phyloP scores from a whole-genome alignment of 2,329 filamentous ascomycete species.

The Coniochaeta prunicola region DNA sequence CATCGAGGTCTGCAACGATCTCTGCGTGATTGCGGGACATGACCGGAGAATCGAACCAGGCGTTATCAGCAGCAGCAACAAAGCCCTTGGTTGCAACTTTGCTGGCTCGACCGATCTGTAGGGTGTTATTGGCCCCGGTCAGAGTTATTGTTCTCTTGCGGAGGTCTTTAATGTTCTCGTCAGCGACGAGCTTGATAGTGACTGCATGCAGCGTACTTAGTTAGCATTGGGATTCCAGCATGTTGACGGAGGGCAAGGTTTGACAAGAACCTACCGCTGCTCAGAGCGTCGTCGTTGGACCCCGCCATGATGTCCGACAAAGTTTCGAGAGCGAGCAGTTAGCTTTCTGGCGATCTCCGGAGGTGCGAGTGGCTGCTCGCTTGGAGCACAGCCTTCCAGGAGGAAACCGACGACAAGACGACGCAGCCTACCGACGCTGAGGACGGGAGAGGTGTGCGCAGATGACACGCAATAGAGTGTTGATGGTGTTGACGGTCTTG shows the following conservation, averaged over 20 bases:
- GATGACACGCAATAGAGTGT: background rate
- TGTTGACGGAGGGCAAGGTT: background rate
- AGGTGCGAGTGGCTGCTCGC: background rate
- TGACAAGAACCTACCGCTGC: background rate
- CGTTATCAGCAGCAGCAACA: conserved; percentile 37
- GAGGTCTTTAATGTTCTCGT: conserved; percentile 1
- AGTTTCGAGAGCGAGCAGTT: background rate
- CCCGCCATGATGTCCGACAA: background rate
- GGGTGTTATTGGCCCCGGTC: conserved; percentile 10
- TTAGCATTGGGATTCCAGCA: background rate
- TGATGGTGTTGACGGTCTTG: background rate
- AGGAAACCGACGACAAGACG: background rate
- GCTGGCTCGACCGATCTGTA: conserved; percentile 36
- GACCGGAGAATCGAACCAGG: conserved; percentile 63
- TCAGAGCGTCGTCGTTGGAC: background rate
- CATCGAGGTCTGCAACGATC: conserved; percentile 33
- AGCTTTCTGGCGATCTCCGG: background rate
- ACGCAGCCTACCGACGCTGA: background rate
- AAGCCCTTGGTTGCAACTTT: conserved; percentile 37
- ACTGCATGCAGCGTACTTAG: background rate
- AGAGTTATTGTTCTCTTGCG: conserved; percentile 22
- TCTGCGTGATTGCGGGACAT: conserved; percentile 64
- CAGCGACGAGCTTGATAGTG: background rate
- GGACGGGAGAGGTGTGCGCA: background rate
- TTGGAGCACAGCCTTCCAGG: background rate